Base-by-base conservation (phyloP, 2,329 filamentous ascomycete species). In the Aspergillus clavatus region DNA sequence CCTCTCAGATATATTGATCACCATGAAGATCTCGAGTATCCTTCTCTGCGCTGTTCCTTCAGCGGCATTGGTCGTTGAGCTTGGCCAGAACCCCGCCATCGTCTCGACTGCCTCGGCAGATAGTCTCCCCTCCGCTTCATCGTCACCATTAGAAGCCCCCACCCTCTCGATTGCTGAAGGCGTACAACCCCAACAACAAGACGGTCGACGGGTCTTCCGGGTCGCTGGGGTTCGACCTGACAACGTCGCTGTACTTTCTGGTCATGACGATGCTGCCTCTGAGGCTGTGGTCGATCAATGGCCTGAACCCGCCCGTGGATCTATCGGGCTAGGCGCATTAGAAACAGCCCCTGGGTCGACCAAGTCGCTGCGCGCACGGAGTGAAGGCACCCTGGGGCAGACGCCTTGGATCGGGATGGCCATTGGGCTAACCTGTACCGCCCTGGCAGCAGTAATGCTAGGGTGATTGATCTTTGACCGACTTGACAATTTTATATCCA, bases 361-460 rank as follows among this genome's bases (percentile, higher is more conserved):
- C 14, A 58, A 62, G 43, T 52, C 62, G 12, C 51, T 65, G 36
- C 56, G 59, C 33, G 61, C 58, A 28, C 58, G 66, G 47, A 69
- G 65, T 48, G 66, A 69, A 48, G 67, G 66, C 22, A 61, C 61
- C 12, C 54, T 69, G 2, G 66, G 66, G 19, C 65, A 69, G 46
- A 63, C 66, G 1, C 67, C 67, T 24, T 69, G 66, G 66, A 68
- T 68, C 43, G 67, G 67, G 26, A 68, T 68, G 64, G 67, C 64
- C 5, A 67, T 69, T 37, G 67, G 67, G 35, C 46, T 69, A 46
- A 67, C 65, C 19, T 68, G 61, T 42, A 69, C 67, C 31, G 62
- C 65, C 6, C 45, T 69, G 33, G 61, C 66, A 16, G 67, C 67
- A 6, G 60, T 68, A 31, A 68, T 67, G 65, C 47, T 69, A 38